Evolutionary conservation across 768 basidiomycete species (phyloP), one percentile per base, ranked within the genome.

Genomic region (Mycena kentingensis): DNA sequence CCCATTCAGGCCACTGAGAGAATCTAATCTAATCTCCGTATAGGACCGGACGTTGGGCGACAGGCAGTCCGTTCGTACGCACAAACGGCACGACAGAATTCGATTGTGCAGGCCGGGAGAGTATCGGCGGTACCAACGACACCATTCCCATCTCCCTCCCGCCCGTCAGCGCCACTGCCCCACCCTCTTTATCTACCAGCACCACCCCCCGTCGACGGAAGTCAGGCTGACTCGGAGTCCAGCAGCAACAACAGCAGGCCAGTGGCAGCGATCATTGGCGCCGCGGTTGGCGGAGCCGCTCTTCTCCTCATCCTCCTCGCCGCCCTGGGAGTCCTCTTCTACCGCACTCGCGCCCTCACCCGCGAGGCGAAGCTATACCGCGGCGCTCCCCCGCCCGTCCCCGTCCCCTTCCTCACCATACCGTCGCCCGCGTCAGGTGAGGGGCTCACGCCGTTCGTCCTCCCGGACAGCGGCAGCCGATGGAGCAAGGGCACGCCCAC

Each of bases 1-100:
- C 8, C 2, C 18, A 31, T 26, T 51, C 26, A 22, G n/a, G 10
- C 12, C 22, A 18, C 5, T 8, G 28, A 27, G 26, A 47, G 29
- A 24, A 25, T 24, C 39, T 15, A 26, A 49, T 31, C 36, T 25
- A 43, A 27, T 43, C 51, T 50, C 31, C 47, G 21, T 36, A 24
- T 52, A 80, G 78, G 28, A 70, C 69, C 26, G 77, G 75, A n/a
- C 64, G 67, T 44, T 73, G 73, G 71, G 75, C 72, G 15, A 54
- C 49, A 3, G 69, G 70, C 26, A 67, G 66, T 3, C 66, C 69
- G 2, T 48, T 65, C 10, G 63, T 73, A 11, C 55, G 52, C 18
- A 73, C 72, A 3, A 49, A 46, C 51, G 70, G 71, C 5, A 39
- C 49, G 1, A 0, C 35, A 1, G 37, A 55, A 18, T 22, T 35